Conservation (phyloP, 164 flowering plant genomes). For the Berberis vulgaris region DNA sequence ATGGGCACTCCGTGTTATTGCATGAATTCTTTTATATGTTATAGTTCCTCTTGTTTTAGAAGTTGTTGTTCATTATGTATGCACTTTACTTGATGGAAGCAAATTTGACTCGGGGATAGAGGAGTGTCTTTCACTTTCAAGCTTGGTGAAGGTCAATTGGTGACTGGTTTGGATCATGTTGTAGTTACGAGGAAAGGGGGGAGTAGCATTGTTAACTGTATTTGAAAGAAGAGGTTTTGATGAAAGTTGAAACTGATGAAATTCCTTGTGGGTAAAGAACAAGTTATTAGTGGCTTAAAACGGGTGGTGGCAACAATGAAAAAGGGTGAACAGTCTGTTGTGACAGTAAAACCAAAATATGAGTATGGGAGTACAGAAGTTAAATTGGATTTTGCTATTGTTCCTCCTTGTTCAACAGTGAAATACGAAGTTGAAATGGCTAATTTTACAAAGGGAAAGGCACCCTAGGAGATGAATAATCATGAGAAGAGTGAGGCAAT, state of each 20-base stretch:
- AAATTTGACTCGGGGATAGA: too few relatives aligned
- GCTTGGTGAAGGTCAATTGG: too few relatives aligned
- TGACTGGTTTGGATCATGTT: too few relatives aligned
- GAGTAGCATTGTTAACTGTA: conserved; percentile 5
- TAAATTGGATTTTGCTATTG: neutral
- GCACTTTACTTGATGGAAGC: too few relatives aligned
- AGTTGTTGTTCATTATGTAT: too few relatives aligned
- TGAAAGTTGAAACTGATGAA: conserved; percentile 29
- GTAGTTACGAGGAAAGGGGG: too few relatives aligned
- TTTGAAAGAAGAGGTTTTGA: conserved; percentile 34
- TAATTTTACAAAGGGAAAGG: conserved; percentile 46
- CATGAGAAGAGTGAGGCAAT: conserved; percentile 48
- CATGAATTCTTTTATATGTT: too few relatives aligned
- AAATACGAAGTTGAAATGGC: conserved; percentile 38
- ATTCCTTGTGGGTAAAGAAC: conserved; percentile 27
- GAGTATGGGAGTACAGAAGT: conserved; percentile 3
- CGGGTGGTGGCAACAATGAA: conserved; percentile 50
- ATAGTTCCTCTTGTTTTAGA: too few relatives aligned
- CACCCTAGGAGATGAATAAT: conserved; percentile 54
- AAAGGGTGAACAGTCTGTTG: conserved; percentile 34
- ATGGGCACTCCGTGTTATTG: too few relatives aligned
- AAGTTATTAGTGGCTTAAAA: conserved; percentile 37
- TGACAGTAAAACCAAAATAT: conserved; percentile 22
- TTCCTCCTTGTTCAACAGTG: conserved; percentile 15
- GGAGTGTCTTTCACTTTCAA: too few relatives aligned